These are phyloP conservation scores for Pythium biforme DNA, from an alignment of 352 stramenopile species.

Conservation along the genomic window DNA sequence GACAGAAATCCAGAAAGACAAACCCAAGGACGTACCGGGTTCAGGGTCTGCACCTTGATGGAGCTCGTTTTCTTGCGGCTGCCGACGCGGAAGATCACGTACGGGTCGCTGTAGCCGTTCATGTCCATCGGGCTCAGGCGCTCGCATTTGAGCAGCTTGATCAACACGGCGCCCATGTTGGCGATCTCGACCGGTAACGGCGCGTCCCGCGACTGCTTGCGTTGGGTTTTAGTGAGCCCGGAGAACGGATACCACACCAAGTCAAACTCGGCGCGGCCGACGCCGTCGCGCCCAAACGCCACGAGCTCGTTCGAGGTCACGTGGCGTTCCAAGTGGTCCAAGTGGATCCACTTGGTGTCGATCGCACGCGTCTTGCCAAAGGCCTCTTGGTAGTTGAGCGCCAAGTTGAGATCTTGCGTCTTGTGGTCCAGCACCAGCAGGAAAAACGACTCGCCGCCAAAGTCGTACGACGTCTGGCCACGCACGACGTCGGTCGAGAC, in stretches of 20 bases:
- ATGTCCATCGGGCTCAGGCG: slow-evolving; percentile 40
- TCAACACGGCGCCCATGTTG: slow-evolving; percentile 40
- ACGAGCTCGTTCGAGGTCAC: slow-evolving; percentile 34
- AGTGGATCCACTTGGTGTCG: slow-evolving; percentile 47
- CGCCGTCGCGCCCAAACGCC: slow-evolving; percentile 35
- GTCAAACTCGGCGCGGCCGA: slow-evolving; percentile 41
- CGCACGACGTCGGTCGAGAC: slow-evolving; percentile 29
- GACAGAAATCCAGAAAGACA: background rate
- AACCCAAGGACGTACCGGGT: slow-evolving; percentile 39
- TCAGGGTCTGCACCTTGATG: slow-evolving; percentile 38
- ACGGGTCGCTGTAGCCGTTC: slow-evolving; percentile 44
- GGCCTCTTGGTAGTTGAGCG: slow-evolving; percentile 42
- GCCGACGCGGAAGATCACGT: slow-evolving; percentile 44
- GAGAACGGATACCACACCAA: slow-evolving; percentile 44
- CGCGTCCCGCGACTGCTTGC: slow-evolving; percentile 26
- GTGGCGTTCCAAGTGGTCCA: slow-evolving; percentile 37
- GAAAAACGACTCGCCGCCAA: slow-evolving; percentile 27
- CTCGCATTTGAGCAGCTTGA: slow-evolving; percentile 45
- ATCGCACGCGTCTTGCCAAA: slow-evolving; percentile 31
- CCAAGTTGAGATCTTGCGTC: slow-evolving; percentile 41
- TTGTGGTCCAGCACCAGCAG: slow-evolving; percentile 42
- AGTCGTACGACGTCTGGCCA: slow-evolving; percentile 29
- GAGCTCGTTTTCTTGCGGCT: slow-evolving; percentile 37
- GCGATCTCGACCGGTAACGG: slow-evolving; percentile 38
- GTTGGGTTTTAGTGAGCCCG: slow-evolving; percentile 23